Conservation (phyloP, 2,329 filamentous ascomycete genomes). For the Geosmithia morbida region DNA sequence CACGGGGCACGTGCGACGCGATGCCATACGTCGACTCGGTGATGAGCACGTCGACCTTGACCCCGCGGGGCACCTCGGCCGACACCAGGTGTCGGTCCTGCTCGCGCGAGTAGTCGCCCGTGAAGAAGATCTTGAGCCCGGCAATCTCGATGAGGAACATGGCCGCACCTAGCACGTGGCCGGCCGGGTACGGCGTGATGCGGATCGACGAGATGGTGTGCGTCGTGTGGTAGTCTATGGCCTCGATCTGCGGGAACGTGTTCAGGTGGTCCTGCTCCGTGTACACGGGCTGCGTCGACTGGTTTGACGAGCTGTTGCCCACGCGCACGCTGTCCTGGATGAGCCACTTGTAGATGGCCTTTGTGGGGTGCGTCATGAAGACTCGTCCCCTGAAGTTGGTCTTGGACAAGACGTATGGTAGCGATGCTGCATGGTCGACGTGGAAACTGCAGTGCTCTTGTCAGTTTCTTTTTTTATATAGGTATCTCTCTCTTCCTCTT, state of each 20-base stretch:
- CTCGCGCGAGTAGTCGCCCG: constrained; percentile 92
- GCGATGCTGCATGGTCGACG: constrained; percentile 94
- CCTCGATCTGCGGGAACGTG: constrained; percentile 88
- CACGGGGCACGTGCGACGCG: constrained; percentile 76
- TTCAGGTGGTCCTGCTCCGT: constrained; percentile 91
- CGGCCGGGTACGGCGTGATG: constrained; percentile 92
- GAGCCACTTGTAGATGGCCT: constrained; percentile 99
- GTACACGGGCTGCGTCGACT: constrained; percentile 64
- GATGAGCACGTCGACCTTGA: constrained; percentile 93
- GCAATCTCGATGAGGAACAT: constrained; percentile 99
- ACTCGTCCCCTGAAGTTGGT: constrained; percentile 94
- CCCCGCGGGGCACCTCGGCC: constrained; percentile 72
- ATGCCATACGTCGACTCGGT: constrained; percentile 97
- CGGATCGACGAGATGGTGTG: constrained; percentile 94
- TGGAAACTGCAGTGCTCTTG: constrained; percentile 59
- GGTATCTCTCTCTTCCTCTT: background rate
- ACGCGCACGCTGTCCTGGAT: constrained; percentile 95
- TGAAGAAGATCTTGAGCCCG: constrained; percentile 92
- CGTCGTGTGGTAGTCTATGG: constrained; percentile 96
- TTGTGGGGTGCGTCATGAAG: constrained; percentile 98
- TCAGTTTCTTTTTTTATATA: background rate
- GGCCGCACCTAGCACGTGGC: constrained; percentile 92
- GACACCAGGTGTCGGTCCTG: constrained; percentile 93
- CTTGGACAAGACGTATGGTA: constrained; percentile 94
- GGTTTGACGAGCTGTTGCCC: constrained; percentile 52